Evolutionary conservation across 2,329 filamentous ascomycete species (phyloP), one percentile per base, ranked within the genome.

Genomic region (Penicillium nordicum): DNA sequence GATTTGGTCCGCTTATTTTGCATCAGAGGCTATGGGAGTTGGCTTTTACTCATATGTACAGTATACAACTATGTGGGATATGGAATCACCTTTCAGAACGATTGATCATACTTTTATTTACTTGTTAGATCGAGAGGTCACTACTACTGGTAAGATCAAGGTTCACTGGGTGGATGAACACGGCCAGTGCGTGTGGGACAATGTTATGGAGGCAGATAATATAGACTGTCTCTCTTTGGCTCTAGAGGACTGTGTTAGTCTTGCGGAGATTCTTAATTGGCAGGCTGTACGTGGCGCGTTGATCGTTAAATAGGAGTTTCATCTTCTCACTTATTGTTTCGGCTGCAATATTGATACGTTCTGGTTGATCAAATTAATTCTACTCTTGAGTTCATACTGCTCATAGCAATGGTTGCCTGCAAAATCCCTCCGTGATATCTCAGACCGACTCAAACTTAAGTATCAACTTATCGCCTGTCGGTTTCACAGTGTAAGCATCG

Each of bases 401-500:
- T 12, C 14, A 11, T 29, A 49, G 34, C 11, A 29, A 37, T 10
- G 5, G 21, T 16, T 38, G 21, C 45, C 5, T 21, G 14, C 40
- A 30, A 30, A 2, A 5, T 38, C 7, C 4, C 7, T 41, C 14
- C 11, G 1, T 4, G 11, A 12, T 2, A 12, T 50, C 18, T 27
- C 54, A 70, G 16, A 68, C 56, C 25, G 53, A 53, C 55, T 80
- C 75, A 58, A 88, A 86, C 27, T 76, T 79, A 48, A 89, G 67
- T 23, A 84, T 75, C n/a, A 89, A 68, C 62, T 79, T 80, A 58
- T 87, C 83, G 12, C 81, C 79, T 27, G 67, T 74, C 1, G 86
- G 86, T 21, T 82, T 80, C 0, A 81, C 80, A 0, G 84, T 85
- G 63, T 88, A 89, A 3, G 82, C 82, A 72, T 89, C 87, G 2